A percentile compares a stretch with the other conserved stretches of the same genome.
phyloP scores from a whole-genome alignment of 441 rosid genomes.

The Pelargonium australe region DNA sequence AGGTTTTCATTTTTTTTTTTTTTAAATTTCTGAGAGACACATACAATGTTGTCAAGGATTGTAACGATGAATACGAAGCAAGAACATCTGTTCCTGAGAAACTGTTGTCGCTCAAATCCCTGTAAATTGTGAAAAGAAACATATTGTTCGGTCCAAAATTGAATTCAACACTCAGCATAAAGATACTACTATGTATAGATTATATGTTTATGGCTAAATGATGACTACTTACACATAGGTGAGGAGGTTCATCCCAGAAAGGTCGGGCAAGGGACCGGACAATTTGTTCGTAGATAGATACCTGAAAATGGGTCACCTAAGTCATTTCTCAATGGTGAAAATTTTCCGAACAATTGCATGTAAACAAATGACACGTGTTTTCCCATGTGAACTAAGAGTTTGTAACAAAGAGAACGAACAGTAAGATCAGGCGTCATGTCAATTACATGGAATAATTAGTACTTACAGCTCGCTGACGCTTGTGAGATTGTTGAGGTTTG shows the following conservation, averaged over 20 bases:
- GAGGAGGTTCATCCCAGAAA: conserved; percentile 47
- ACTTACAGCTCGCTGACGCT: conserved; percentile 37
- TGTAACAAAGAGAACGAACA: too few species aligned
- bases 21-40: conserved; percentile 14
- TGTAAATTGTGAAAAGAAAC: conserved; percentile 23
- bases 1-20: too few species aligned
- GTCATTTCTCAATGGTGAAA: conserved; percentile 6
- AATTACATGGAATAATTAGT: conserved; percentile 29
- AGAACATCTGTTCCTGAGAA: conserved; percentile 45
- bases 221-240: conserved; percentile 48
- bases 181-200: neutral
- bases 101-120: conserved; percentile 76
- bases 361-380: too few species aligned
- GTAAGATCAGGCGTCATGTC: too few species aligned
- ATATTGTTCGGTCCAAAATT: neutral
- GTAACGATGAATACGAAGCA: conserved; percentile 41
- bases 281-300: conserved; percentile 56
- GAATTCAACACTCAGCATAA: neutral
- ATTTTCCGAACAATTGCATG: too few species aligned
- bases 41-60: conserved; percentile 61
- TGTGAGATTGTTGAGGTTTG: conserved; percentile 46
- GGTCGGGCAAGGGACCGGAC: conserved; percentile 54
- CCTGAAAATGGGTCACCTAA: conserved; percentile 33
- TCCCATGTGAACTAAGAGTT: too few species aligned
- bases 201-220: too few species aligned